Evolutionary conservation across 2,329 filamentous ascomycete species (phyloP), one percentile per base, ranked within the genome.

Genomic region (Colletotrichum sp.): DNA sequence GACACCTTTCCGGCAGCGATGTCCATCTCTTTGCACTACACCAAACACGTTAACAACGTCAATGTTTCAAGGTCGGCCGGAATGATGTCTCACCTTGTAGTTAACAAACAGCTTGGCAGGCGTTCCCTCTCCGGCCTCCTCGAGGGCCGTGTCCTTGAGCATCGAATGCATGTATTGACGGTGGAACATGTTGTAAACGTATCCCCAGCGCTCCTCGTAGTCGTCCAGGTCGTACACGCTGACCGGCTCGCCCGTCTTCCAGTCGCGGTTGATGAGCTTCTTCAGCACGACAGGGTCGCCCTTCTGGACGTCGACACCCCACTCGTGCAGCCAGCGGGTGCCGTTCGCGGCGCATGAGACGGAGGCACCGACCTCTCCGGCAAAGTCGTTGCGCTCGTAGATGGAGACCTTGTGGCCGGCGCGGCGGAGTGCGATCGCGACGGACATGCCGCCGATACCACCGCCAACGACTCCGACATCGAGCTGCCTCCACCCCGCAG

Each of bases 331-430:
- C 92, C 92, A 95, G 63, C 91, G 88, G 2, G 92, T 93, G 9
- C 93, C 93, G 79, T 95, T 95, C 12, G 93, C 92, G 2, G 93
- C 93, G 79, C 92, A 94, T 1, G 90, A 92, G 0, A 94, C 89
- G 0, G 92, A 93, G 0, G 92, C 92, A 15, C 93, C 93, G 0
- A 93, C 92, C 81, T 95, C 93, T 16, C 92, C 92, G 0, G 89
- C 92, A 78, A 91, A 94, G 81, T 94, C 91, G 39, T 89, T 87
- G 49, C 90, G 89, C 81, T 94, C 93, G 80, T 94, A 94, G 77
- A 95, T 89, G 24, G 90, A 93, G 4, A 89, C 87, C 2, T 80
- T 66, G 79, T 89, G 88, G 24, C 88, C 88, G 4, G 86, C 85
- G 26, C 86, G 86, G 6, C 88, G 87, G 15, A 89, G 84, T 1